A percentile compares a stretch with the other conserved stretches of the same genome.
phyloP scores from a whole-genome alignment of 2,329 filamentous ascomycete genomes.

The Colletotrichum agaves region DNA sequence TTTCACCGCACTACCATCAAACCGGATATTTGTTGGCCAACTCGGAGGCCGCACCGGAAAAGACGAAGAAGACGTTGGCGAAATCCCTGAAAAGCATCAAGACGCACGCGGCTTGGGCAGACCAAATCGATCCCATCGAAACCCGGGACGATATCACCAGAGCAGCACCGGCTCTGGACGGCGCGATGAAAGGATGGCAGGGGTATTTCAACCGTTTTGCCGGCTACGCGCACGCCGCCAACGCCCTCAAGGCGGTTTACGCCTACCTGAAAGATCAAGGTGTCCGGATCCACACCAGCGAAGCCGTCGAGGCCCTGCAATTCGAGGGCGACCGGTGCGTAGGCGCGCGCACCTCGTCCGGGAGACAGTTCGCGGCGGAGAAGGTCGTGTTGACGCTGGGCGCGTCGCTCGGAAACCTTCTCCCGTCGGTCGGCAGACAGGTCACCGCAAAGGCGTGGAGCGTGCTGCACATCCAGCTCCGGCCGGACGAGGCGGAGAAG shows the following conservation, averaged over 20 bases:
- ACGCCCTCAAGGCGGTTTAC: constrained; percentile 61
- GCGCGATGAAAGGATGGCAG: constrained; percentile 61
- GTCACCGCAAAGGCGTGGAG: constrained; percentile 52
- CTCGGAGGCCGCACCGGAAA: constrained; percentile 55
- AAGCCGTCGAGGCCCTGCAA: no score
- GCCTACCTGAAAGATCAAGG: no score
- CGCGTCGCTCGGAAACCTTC: neutral
- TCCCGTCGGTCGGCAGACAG: no score
- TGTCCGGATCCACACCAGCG: no score
- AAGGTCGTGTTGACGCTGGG: neutral
- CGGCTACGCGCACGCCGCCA: constrained; percentile 66
- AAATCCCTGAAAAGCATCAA: constrained; percentile 51
- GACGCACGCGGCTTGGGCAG: constrained; percentile 52
- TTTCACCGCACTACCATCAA: constrained; percentile 45
- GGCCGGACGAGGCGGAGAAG: constrained; percentile 60
- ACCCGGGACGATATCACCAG: constrained; percentile 50
- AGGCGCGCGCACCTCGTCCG: constrained; percentile 43
- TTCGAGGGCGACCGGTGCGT: constrained; percentile 32
- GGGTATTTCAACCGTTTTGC: constrained; percentile 69
- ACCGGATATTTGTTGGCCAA: constrained; percentile 56
- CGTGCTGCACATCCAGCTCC: constrained; percentile 68
- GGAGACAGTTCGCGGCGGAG: constrained; percentile 40
- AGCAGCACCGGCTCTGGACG: constrained; percentile 57
- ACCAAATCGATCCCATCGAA: constrained; percentile 51
- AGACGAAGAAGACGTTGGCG: constrained; percentile 55